These are phyloP conservation scores for Sugiyamaella marilandica DNA, from an alignment of 805 yeast genomes.

Conservation along the genomic window DNA sequence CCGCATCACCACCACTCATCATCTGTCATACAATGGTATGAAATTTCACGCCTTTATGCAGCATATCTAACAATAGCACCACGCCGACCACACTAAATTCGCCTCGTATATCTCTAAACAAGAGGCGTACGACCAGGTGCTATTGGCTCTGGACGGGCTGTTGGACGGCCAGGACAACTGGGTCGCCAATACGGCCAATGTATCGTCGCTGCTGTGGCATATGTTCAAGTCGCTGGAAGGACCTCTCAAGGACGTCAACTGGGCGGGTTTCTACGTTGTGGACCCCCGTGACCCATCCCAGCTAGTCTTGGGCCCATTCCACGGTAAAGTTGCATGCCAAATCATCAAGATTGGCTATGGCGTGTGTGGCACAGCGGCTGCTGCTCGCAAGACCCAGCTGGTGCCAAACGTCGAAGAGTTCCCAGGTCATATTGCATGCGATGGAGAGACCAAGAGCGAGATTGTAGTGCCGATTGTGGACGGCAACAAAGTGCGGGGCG, in stretches of 20 bases:
- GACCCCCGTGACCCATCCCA: constrained; percentile 38
- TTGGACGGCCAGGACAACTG: constrained; percentile 63
- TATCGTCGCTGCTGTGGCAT: constrained; percentile 83
- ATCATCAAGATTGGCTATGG: constrained; percentile 72
- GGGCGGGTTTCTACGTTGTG: constrained; percentile 87
- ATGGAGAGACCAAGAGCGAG: constrained; percentile 89
- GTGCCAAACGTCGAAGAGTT: constrained; percentile 72
- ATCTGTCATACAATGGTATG: too few relatives aligned
- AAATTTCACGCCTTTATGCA: too few relatives aligned
- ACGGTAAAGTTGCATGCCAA: constrained; percentile 96
- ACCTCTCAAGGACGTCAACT: constrained; percentile 52
- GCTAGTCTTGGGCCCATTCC: constrained; percentile 85
- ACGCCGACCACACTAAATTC: constrained; percentile 72
- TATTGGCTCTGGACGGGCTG: constrained; percentile 63
- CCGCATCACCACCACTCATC: neutral
- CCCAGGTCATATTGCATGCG: constrained; percentile 97
- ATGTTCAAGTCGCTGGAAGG: constrained; percentile 60
- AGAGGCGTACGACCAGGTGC: constrained; percentile 54
- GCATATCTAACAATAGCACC: constrained; percentile 30
- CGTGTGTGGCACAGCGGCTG: constrained; percentile 88
- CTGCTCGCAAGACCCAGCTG: constrained; percentile 53
- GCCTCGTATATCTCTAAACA: constrained; percentile 28
- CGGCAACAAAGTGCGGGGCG: constrained; percentile 54
- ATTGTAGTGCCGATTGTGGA: constrained; percentile 78
- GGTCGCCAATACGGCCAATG: constrained; percentile 86